Conservation (phyloP, 768 basidiomycete genomes). For the Brasilioporus rufonigricans region DNA sequence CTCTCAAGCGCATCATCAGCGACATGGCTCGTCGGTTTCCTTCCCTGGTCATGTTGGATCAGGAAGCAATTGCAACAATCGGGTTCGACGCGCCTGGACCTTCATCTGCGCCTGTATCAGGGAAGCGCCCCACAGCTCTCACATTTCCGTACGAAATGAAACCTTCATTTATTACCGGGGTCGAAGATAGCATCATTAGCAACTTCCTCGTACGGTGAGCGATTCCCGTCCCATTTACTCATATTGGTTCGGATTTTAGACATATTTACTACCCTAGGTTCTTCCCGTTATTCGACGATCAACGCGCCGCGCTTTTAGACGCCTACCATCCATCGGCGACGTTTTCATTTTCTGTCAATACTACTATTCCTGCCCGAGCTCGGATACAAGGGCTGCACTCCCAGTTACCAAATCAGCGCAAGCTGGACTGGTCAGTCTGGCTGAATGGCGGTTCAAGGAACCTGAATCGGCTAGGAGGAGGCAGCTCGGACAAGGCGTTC, state of each 20-base stretch:
- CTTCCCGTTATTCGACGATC: slow-evolving; percentile 80
- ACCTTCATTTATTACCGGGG: slow-evolving; percentile 71
- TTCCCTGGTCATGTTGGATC: slow-evolving; percentile 80
- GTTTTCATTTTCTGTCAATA: slow-evolving; percentile 88
- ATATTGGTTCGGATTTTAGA: slow-evolving; percentile 8
- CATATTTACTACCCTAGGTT: slow-evolving; percentile 47
- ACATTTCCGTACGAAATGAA: slow-evolving; percentile 78
- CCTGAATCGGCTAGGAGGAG: slow-evolving; percentile 61
- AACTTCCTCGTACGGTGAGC: slow-evolving; percentile 77
- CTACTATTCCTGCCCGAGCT: slow-evolving; percentile 74
- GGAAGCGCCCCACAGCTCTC: slow-evolving; percentile 54
- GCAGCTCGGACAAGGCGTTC: slow-evolving; percentile 60
- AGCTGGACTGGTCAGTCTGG: slow-evolving; percentile 79
- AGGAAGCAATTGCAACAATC: slow-evolving; percentile 71
- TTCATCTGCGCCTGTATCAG: slow-evolving; percentile 38
- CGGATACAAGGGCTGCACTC: slow-evolving; percentile 67
- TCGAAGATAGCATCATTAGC: slow-evolving; percentile 64
- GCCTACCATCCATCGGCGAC: slow-evolving; percentile 87
- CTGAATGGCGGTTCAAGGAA: slow-evolving; percentile 69
- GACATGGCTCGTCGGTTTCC: slow-evolving; percentile 81
- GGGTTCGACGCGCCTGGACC: slow-evolving; percentile 71
- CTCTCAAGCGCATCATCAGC: slow-evolving; percentile 38
- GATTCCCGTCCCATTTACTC: neutral
- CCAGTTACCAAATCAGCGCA: slow-evolving; percentile 78
- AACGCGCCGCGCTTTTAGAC: slow-evolving; percentile 61